Percentiles rank a stretch among this genome's conserved stretches.
Conservation (phyloP, 164 flowering plant species). For the Chimonanthus praecox region DNA sequence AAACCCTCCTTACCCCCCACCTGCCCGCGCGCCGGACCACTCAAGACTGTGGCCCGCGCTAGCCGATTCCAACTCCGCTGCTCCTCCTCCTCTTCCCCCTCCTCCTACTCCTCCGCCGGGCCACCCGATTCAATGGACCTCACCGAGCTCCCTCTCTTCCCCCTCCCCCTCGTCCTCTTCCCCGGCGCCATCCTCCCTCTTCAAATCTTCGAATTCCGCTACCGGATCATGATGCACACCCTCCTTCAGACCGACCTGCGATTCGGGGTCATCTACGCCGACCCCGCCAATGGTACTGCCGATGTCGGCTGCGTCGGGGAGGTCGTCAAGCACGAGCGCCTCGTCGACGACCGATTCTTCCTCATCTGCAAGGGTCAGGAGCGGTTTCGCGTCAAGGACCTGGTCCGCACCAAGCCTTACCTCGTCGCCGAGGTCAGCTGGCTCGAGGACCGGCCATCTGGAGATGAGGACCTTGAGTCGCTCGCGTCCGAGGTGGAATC, state of each 20-base stretch:
- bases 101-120: conserved; percentile 48
- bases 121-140: conserved; percentile 52
- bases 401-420: conserved; percentile 80
- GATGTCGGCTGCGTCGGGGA: conserved; percentile 97
- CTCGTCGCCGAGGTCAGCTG: conserved; percentile 76
- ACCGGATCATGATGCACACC: conserved; percentile 98
- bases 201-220: conserved; percentile 92
- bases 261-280: conserved; percentile 85
- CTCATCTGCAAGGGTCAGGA: conserved; percentile 95
- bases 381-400: conserved; percentile 58
- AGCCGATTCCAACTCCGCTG: neutral
- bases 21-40: neutral
- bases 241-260: conserved; percentile 93
- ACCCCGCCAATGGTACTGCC: conserved; percentile 63
- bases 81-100: conserved; percentile 3
- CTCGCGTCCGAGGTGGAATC: conserved; percentile 73
- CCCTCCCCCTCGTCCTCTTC: conserved; percentile 90
- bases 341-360: conserved; percentile 92
- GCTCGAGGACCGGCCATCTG: conserved; percentile 87
- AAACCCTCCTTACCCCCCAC: conserved; percentile 17
- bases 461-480: conserved; percentile 49
- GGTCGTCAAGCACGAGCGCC: conserved; percentile 88
- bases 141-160: conserved; percentile 88
- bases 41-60: neutral
- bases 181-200: conserved; percentile 93